Conservation (phyloP, 805 yeast species). For the Saturnispora sekii region DNA sequence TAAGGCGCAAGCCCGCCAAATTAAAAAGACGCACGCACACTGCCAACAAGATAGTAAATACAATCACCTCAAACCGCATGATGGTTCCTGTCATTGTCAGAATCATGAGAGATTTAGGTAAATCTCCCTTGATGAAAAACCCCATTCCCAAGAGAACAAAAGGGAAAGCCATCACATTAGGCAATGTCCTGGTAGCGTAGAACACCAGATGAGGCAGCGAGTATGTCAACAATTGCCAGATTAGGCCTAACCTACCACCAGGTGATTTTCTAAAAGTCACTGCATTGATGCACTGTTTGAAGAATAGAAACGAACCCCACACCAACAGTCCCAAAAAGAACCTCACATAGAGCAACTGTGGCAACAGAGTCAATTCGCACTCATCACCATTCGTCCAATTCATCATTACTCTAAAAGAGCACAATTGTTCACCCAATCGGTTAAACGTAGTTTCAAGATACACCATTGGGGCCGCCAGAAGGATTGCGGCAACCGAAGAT, state of each 20-base stretch:
- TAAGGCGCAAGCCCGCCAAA: background rate
- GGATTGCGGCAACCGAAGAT: slow-evolving; percentile 64
- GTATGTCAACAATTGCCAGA: slow-evolving; percentile 34
- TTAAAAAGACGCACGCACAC: background rate
- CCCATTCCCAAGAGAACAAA: slow-evolving; percentile 49
- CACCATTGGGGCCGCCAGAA: slow-evolving; percentile 37
- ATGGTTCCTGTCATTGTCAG: slow-evolving; percentile 55
- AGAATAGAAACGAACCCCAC: slow-evolving; percentile 38
- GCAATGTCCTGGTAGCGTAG: slow-evolving; percentile 77
- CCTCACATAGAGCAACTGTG: slow-evolving; percentile 47
- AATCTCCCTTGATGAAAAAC: slow-evolving; percentile 39
- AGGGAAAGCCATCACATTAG: slow-evolving; percentile 82
- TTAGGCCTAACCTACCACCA: background rate
- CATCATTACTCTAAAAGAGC: background rate
- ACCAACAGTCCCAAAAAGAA: slow-evolving; percentile 53
- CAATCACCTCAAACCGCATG: slow-evolving; percentile 63
- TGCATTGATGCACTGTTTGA: slow-evolving; percentile 34
- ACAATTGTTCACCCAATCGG: slow-evolving; percentile 3
- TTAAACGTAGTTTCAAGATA: slow-evolving; percentile 1
- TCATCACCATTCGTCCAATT: background rate
- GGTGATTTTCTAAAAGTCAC: slow-evolving; percentile 18
- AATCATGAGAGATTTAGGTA: slow-evolving; percentile 38
- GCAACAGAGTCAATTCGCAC: slow-evolving; percentile 30
- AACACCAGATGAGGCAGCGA: slow-evolving; percentile 73
- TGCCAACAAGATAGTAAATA: slow-evolving; percentile 42